Evolutionary conservation across 345 rosid species (phyloP).

Genomic region (Punica granatum): DNA sequence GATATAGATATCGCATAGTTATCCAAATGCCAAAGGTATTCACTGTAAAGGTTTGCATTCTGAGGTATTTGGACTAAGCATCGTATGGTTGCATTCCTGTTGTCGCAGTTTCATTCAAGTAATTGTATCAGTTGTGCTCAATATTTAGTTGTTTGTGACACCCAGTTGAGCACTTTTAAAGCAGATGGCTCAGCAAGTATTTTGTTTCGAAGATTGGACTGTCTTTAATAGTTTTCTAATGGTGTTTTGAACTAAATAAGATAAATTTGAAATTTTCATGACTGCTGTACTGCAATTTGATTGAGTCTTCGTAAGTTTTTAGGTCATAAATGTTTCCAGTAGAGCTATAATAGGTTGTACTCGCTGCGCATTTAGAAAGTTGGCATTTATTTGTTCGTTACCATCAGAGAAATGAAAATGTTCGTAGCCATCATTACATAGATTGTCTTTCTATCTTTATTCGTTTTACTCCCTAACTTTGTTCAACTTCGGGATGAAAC

Average conservation of each 20-base stretch:
- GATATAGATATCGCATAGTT: not conserved
- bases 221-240: not conserved
- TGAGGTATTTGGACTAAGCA: not conserved
- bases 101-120: not conserved
- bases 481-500: slow-evolving; percentile 6
- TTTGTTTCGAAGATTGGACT: not conserved
- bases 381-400: not conserved
- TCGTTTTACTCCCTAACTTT: not conserved
- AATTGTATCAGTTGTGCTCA: not conserved
- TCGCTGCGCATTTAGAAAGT: not conserved
- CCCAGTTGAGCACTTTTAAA: not conserved
- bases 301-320: not conserved
- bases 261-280: not conserved
- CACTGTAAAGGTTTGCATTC: not conserved
- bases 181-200: not conserved
- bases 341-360: not conserved
- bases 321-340: not conserved
- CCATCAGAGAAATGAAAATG: not conserved
- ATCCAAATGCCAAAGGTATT: not conserved
- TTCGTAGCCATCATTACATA: not conserved
- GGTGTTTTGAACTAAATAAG: not conserved
- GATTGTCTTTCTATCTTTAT: not conserved
- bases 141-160: not conserved
- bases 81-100: not conserved
- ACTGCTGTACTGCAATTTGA: not conserved